phyloP scores from a whole-genome alignment of 1,284 basidiomycete genomes.

The Ganoderma leucocontextum region DNA sequence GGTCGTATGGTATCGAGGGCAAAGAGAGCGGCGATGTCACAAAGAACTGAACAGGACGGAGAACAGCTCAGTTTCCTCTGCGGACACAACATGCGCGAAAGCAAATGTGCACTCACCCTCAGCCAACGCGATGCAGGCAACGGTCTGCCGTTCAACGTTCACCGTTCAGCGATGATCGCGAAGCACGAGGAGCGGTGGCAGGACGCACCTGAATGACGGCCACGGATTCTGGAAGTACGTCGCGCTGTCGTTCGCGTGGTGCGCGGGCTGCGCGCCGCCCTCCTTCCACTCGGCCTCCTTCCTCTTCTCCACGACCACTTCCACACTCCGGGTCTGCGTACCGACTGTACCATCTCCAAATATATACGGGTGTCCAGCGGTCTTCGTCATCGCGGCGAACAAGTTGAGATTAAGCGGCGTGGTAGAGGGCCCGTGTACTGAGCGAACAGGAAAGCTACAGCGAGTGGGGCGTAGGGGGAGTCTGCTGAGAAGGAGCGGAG shows the following conservation, averaged over 20 bases:
- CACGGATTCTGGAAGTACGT: slow-evolving; percentile 42
- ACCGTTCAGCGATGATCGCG: background rate
- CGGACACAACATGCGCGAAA: background rate
- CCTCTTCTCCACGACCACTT: slow-evolving; percentile 15
- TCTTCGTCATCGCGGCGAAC: background rate
- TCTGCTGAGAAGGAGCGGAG: background rate
- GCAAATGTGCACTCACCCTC: slow-evolving; percentile 11
- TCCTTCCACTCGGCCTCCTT: slow-evolving; percentile 15
- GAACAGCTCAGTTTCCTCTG: background rate
- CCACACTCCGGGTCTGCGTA: background rate
- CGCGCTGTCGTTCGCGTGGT: slow-evolving; percentile 12
- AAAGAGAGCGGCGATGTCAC: background rate
- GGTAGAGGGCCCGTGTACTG: background rate
- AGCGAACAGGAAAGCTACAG: background rate
- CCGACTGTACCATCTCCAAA: background rate
- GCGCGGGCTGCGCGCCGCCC: slow-evolving; percentile 11
- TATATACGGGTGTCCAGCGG: background rate
- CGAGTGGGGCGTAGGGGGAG: background rate
- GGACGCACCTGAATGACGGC: slow-evolving; percentile 39
- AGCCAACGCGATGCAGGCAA: slow-evolving; percentile 15
- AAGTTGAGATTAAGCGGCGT: background rate
- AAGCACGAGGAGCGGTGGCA: background rate
- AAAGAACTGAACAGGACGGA: slow-evolving; percentile 6
- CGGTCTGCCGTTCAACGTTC: background rate
- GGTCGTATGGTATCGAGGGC: slow-evolving; percentile 30